Evolutionary conservation across 2,329 filamentous ascomycete species (phyloP).

Genomic region (Fusarium musae): DNA sequence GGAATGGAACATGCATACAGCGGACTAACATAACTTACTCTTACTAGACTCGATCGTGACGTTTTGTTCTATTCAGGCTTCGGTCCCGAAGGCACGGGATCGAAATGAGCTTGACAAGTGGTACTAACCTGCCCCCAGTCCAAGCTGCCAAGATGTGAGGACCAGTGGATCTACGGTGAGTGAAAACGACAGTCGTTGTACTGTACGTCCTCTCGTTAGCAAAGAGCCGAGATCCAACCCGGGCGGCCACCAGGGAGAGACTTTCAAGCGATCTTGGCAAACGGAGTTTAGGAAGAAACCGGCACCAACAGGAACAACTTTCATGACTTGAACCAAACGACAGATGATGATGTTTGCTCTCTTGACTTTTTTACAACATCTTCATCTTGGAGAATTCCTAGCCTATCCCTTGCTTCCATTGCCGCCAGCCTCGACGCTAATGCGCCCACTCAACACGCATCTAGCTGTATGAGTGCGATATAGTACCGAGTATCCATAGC

Average conservation of each 20-base stretch:
- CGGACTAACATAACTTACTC: background rate
- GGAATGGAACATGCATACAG: conserved; percentile 9
- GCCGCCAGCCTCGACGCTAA: conserved; percentile 38
- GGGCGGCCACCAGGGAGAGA: conserved; percentile 13
- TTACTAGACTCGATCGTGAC: background rate
- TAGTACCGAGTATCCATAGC: background rate
- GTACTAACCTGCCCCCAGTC: background rate
- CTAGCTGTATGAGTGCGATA: background rate
- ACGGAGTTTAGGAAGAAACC: conserved; percentile 18
- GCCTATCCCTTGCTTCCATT: conserved; percentile 35
- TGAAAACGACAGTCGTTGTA: conserved; percentile 12
- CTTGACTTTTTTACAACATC: conserved; percentile 1
- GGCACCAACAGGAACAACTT: conserved; percentile 1
- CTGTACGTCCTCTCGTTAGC: conserved; percentile 9
- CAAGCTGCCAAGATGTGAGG: conserved; percentile 20
- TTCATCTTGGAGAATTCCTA: conserved; percentile 6
- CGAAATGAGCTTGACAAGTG: conserved; percentile 11
- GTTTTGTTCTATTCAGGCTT: conserved; percentile 3
- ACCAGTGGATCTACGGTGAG: conserved; percentile 37
- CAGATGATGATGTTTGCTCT: conserved; percentile 6
- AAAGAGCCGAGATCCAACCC: conserved; percentile 35
- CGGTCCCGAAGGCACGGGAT: conserved; percentile 36
- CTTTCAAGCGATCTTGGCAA: conserved; percentile 37
- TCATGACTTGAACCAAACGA: background rate
- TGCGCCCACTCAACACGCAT: conserved; percentile 44